Base-by-base conservation (phyloP, 2,329 filamentous ascomycete genomes). In the Ascochyta viciae-villosae region DNA sequence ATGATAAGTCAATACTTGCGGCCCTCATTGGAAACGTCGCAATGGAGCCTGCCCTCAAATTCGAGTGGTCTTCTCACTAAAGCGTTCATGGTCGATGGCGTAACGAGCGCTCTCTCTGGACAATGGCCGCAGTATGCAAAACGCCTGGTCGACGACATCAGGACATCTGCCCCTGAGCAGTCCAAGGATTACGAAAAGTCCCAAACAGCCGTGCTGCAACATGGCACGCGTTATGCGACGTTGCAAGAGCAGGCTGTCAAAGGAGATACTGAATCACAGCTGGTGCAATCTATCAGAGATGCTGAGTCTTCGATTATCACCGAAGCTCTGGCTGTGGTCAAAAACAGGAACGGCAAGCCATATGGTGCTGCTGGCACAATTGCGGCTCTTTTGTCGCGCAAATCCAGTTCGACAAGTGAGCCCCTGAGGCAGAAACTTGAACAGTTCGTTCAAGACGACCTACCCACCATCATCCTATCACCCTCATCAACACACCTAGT, bases 141-240 rank as follows among this genome's bases (percentile, higher is more conserved):
- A 1, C 73, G 81, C 0, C 77, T 96, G n/a, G 80, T 88, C 24
- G 80, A 86, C 29, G 82, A 84, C 34, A 87, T 96, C 53, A 87
- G 87, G 50, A 85, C 85, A 6, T 96, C 92, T 0, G 82, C 91
- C 5, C 92, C 93, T 0, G 92, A 94, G 69, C 87, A 94, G 52
- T 92, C 92, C 0, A 89, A 89, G 59, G 89, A 92, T 16, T 90
- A 90, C 63, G 82, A 85, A 24, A 81, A 82, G 38, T 96, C 91
- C 0, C 92, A 96, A 71, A 82, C 85, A 46, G 80, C 81, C 37
- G 82, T 96, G 24, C 84, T 85, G 9, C 81, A 87, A 6, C 84
- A 89, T 65, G 87, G 88, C 0, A 80, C 82, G 41, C 87, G 90
- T 0, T 91, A 77, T 66, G 73, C 91, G 77, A 88, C 90, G 57